Percentiles rank a stretch among this genome's conserved stretches.
phyloP scores from a whole-genome alignment of 1,139 yeast species.

The Scheffersomyces cryptocercus region DNA sequence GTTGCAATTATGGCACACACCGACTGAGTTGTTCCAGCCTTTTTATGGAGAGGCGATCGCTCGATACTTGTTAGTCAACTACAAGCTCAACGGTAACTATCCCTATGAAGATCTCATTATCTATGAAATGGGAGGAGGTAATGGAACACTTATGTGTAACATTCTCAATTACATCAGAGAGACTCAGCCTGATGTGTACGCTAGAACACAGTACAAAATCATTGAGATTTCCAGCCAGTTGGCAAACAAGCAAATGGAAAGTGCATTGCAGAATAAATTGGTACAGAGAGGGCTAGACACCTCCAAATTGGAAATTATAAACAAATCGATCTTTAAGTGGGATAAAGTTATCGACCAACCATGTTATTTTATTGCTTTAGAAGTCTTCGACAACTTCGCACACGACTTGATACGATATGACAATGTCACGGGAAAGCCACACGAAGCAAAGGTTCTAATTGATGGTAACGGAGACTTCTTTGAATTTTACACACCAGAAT shows the following conservation, averaged over 20 bases:
- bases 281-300: slow-evolving; percentile 43
- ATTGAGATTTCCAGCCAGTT: slow-evolving; percentile 75
- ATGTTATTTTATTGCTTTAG: slow-evolving; percentile 78
- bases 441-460: slow-evolving; percentile 76
- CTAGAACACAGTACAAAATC: slow-evolving; percentile 66
- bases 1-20: slow-evolving; percentile 86
- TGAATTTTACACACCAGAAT: slow-evolving; percentile 69
- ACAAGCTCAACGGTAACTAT: slow-evolving; percentile 58
- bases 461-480: slow-evolving; percentile 77
- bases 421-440: slow-evolving; percentile 62
- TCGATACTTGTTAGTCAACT: slow-evolving; percentile 67
- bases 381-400: slow-evolving; percentile 82
- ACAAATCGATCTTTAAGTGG: slow-evolving; percentile 81
- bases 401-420: slow-evolving; percentile 84
- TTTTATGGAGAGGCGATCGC: slow-evolving; percentile 85
- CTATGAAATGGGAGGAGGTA: slow-evolving; percentile 91
- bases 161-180: slow-evolving; percentile 66
- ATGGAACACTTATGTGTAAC: slow-evolving; percentile 82
- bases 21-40: slow-evolving; percentile 83
- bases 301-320: slow-evolving; percentile 60
- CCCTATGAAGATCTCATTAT: slow-evolving; percentile 68
- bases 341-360: slow-evolving; percentile 61
- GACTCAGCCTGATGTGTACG: slow-evolving; percentile 71
- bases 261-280: slow-evolving; percentile 37
- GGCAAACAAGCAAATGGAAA: slow-evolving; percentile 59